Percentiles rank a stretch among this genome's conserved stretches.
Evolutionary conservation across 192 early-diverging fungal species (phyloP).

Genomic region (Podila epicladia): DNA sequence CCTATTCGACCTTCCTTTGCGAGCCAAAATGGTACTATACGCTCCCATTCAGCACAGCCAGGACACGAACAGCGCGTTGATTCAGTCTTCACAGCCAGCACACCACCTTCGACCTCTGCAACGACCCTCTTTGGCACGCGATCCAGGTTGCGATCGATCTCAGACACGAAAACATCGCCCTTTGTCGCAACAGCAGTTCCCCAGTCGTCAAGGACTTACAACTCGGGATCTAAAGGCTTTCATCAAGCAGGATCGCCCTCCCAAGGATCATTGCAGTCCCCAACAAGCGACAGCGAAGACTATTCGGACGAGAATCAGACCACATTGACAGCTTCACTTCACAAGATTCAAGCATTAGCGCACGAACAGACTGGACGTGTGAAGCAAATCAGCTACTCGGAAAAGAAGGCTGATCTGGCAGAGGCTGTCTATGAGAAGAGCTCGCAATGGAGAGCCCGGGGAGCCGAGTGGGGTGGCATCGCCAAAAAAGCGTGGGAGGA

Average conservation of each 20-base stretch:
- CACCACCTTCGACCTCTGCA: neutral
- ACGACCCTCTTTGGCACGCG: constrained; percentile 31
- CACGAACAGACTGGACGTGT: constrained; percentile 42
- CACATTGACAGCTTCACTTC: constrained; percentile 23
- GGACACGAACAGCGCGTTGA: neutral
- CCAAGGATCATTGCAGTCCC: neutral
- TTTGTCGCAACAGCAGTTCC: constrained; percentile 24
- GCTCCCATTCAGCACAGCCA: neutral
- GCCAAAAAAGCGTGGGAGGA: constrained; percentile 50
- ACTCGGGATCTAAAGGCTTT: neutral
- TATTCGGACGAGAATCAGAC: neutral
- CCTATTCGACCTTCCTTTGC: neutral
- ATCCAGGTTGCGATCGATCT: constrained; percentile 34
- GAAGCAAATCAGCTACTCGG: constrained; percentile 45
- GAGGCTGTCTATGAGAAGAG: constrained; percentile 46
- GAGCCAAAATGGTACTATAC: neutral
- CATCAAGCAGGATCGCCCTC: neutral
- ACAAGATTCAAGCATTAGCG: constrained; percentile 45
- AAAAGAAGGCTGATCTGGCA: constrained; percentile 41
- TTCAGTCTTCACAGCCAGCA: neutral
- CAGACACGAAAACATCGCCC: constrained; percentile 33
- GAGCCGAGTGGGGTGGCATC: constrained; percentile 46
- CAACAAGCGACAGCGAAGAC: constrained; percentile 2
- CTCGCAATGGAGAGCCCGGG: constrained; percentile 34
- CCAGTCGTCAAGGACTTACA: neutral